These are phyloP conservation scores for Sideroxylon spinosum DNA, from an alignment of 179 eudicot species.

Conservation along the genomic window DNA sequence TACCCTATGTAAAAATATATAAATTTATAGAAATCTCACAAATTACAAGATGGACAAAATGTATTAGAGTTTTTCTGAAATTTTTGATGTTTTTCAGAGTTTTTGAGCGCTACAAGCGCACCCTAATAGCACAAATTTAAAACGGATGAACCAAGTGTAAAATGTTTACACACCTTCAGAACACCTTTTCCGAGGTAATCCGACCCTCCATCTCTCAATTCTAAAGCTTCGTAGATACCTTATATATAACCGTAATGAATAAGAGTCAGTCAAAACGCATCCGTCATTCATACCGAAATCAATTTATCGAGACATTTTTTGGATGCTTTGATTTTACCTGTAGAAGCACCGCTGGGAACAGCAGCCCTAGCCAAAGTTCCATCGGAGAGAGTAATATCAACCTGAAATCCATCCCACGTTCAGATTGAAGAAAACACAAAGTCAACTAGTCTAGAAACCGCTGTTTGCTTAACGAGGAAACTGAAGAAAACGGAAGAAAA, in stretches of 20 bases:
- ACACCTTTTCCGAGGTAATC: conserved; percentile 75
- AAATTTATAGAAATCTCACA: too few species aligned
- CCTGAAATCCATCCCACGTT: conserved; percentile 26
- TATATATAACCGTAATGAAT: neutral
- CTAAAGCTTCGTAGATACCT: conserved; percentile 71
- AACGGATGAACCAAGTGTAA: neutral
- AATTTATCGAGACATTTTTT: neutral
- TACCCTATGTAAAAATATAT: too few species aligned
- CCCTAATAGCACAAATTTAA: neutral
- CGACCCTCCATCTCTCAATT: conserved; percentile 67
- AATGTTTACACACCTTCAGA: conserved; percentile 36
- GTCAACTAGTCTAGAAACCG: neutral
- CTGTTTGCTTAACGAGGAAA: neutral
- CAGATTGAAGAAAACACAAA: neutral
- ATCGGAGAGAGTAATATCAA: conserved; percentile 45
- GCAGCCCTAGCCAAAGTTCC: conserved; percentile 69
- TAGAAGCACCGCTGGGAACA: conserved; percentile 80
- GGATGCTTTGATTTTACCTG: conserved; percentile 34
- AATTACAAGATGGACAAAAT: too few species aligned
- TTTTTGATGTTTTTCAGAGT: too few species aligned
- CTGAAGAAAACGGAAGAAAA: neutral
- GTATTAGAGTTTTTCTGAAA: too few species aligned
- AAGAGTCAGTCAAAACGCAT: neutral
- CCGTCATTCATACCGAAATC: neutral
- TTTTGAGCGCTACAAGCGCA: too few species aligned